Evolutionary conservation across 129 eudicot genomes (phyloP).

Genomic region (Helianthus annuus): DNA sequence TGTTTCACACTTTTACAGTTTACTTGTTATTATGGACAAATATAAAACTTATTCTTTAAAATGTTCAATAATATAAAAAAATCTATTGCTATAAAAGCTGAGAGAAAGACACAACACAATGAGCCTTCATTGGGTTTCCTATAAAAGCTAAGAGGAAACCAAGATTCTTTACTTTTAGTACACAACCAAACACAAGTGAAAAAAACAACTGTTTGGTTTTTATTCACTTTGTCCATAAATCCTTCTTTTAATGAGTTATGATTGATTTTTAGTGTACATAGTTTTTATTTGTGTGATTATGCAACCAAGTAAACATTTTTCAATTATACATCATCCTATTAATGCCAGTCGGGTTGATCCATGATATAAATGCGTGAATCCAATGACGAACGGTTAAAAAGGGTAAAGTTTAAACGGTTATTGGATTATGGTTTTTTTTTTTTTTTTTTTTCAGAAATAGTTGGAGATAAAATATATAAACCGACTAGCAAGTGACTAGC

Average conservation of each 20-base stretch:
- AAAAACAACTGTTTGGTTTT: not conserved
- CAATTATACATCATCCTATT: not conserved
- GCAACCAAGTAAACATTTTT: not conserved
- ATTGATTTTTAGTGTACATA: not conserved
- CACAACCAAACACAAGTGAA: constrained; percentile 7
- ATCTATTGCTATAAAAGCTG: not conserved
- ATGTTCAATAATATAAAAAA: not conserved
- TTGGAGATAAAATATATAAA: no score
- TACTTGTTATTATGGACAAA: not conserved
- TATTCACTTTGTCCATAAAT: not conserved
- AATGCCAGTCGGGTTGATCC: no score
- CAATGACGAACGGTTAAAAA: not conserved
- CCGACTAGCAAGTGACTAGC: no score
- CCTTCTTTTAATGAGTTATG: not conserved
- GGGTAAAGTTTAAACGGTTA: not conserved
- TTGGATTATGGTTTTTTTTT: no score
- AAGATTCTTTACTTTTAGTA: constrained; percentile 23
- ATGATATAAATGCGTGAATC: no score
- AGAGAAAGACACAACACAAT: constrained; percentile 18
- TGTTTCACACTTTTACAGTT: no score
- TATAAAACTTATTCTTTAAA: not conserved
- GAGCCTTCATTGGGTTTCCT: constrained; percentile 19
- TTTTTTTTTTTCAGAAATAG: no score
- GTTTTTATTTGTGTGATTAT: not conserved
- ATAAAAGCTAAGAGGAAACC: constrained; percentile 21